Base-by-base conservation (phyloP, 2,329 filamentous ascomycete species). In the Paracorniculantispora psalliotae region DNA sequence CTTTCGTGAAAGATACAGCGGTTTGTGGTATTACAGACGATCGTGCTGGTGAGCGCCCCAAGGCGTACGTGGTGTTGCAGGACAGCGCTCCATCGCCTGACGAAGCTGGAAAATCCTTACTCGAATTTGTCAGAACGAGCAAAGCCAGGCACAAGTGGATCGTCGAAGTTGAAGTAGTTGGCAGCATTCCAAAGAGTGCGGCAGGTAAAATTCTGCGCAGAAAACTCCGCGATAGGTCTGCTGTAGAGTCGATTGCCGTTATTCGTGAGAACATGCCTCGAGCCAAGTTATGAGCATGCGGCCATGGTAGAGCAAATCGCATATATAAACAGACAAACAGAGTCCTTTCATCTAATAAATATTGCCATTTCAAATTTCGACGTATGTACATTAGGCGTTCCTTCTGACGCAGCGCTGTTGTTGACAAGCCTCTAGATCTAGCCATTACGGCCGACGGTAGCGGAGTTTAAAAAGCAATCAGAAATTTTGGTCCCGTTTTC, bases 201-300 rank as follows among this genome's bases (percentile, higher is more conserved):
- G 80, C 79, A 57, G 84, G 84, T 2, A 86, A 87, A 77, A 84
- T 87, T 60, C 68, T 87, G 63, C 77, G 82, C 59, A 71, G 82
- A 41, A 69, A 82, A 19, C 68, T 86, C 62, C 79, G 76, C 57
- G 74, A 80, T 15, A 26, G 41, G 9, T 35, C 41, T 2, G 25
- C 50, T n/a, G 41, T 44, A 6, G 44, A 49, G 5, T 57, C 59
- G 1, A 50, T 58, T 19, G 55, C 61, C 7, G 48, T 61, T 3
- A 43, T 62, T 5, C 59, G 57, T 2, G 62, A 62, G 12, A 28
- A 51, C 8, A n/a, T 21, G 4, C 19, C 30, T 2, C 47, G 25
- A 2, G 39, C 62, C 13, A 63, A 61, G 59, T 35, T 63, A 0
- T 63, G 23, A 28, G 8, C 10, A 4, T 17, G 41, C 33, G 33